Percentiles rank a stretch among this genome's conserved stretches.
Evolutionary conservation across 2,329 filamentous ascomycete genomes (phyloP).

Genomic region (Chrysoporthe austroafricana): DNA sequence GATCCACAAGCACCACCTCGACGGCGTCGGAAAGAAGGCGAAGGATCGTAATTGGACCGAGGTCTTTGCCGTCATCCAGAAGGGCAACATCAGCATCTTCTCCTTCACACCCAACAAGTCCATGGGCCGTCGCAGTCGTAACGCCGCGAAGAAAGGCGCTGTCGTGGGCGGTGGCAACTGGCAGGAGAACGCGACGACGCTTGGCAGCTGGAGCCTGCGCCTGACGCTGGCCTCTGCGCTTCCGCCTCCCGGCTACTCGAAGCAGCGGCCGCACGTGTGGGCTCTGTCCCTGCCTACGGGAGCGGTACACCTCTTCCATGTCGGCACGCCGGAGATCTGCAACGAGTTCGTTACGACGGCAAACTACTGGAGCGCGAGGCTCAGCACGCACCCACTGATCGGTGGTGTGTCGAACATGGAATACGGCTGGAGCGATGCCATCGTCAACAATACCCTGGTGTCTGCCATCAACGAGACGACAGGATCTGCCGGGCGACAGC

Average conservation of each 20-base stretch:
- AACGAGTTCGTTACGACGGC: slow-evolving; percentile 92
- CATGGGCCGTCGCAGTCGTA: slow-evolving; percentile 54
- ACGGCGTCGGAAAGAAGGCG: slow-evolving; percentile 86
- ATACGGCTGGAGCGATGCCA: slow-evolving; percentile 90
- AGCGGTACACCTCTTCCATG: slow-evolving; percentile 97
- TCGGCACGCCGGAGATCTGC: slow-evolving; percentile 91
- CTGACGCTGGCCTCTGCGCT: slow-evolving; percentile 91
- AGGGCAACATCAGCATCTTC: slow-evolving; percentile 91
- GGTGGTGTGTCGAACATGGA: slow-evolving; percentile 97
- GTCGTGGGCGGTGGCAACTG: slow-evolving; percentile 95
- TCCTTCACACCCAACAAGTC: slow-evolving; percentile 87
- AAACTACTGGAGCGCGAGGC: slow-evolving; percentile 95
- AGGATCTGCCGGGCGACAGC: slow-evolving; percentile 35
- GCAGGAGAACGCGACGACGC: slow-evolving; percentile 92
- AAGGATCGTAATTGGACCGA: slow-evolving; percentile 95
- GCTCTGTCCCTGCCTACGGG: slow-evolving; percentile 89
- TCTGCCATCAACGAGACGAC: slow-evolving; percentile 55
- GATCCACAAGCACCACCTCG: slow-evolving; percentile 94
- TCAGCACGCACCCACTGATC: slow-evolving; percentile 90
- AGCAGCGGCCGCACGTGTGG: slow-evolving; percentile 89
- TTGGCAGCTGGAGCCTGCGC: slow-evolving; percentile 84
- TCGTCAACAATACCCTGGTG: slow-evolving; percentile 68
- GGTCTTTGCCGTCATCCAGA: slow-evolving; percentile 94
- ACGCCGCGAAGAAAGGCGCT: slow-evolving; percentile 56
- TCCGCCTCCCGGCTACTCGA: slow-evolving; percentile 90